These are phyloP conservation scores for Ustilago curta DNA, from an alignment of 1,284 basidiomycete species.

Conservation along the genomic window DNA sequence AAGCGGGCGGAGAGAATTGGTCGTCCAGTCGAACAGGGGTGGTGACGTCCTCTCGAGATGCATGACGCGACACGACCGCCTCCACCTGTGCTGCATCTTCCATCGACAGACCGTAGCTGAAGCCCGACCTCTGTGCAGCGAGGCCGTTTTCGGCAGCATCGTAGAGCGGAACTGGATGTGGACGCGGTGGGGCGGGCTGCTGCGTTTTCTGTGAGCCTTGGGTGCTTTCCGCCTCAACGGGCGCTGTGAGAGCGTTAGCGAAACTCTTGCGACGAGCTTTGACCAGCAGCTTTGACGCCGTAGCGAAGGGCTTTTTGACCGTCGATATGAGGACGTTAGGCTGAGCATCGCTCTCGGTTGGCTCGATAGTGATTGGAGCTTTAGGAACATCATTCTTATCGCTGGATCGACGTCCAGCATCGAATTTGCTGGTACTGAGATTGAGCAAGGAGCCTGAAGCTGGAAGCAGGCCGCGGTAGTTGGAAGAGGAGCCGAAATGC, in stretches of 20 bases:
- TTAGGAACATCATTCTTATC: constrained; percentile 6
- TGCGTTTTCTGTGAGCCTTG: background rate
- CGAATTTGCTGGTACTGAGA: constrained; percentile 1
- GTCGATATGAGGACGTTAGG: constrained; percentile 13
- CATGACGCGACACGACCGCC: constrained; percentile 35
- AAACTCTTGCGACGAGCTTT: constrained; percentile 32
- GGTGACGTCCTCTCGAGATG: constrained; percentile 18
- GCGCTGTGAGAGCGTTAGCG: background rate
- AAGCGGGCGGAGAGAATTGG: constrained; percentile 5
- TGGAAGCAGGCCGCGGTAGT: constrained; percentile 37
- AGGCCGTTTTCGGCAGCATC: constrained; percentile 18
- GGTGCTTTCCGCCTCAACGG: background rate
- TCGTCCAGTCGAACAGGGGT: constrained; percentile 13
- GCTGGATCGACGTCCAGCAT: constrained; percentile 13
- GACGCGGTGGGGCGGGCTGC: constrained; percentile 5
- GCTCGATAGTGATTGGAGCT: background rate
- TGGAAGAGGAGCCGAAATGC: constrained; percentile 52
- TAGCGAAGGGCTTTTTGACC: constrained; percentile 34
- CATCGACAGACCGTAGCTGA: constrained; percentile 40
- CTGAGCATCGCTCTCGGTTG: constrained; percentile 3
- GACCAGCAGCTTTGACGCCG: constrained; percentile 26
- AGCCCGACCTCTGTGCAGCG: constrained; percentile 34
- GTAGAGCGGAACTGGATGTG: constrained; percentile 26
- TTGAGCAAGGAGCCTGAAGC: constrained; percentile 22
- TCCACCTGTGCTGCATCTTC: constrained; percentile 46